Conservation (phyloP, 2,329 filamentous ascomycete species). For the Beauveria australis region DNA sequence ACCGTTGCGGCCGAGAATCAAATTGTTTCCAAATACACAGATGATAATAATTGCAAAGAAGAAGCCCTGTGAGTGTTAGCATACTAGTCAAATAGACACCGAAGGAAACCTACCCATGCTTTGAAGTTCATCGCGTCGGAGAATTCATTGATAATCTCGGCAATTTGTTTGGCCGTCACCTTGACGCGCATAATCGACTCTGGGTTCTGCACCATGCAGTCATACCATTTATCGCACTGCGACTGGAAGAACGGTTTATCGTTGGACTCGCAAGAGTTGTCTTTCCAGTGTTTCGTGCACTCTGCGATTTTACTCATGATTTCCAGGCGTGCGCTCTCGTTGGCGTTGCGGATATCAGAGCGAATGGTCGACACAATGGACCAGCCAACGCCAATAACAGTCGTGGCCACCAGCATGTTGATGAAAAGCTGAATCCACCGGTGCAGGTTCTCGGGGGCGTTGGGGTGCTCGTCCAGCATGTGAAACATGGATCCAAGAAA, state of each 20-base stretch:
- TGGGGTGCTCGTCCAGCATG: slow-evolving; percentile 48
- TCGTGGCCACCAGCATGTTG: slow-evolving; percentile 52
- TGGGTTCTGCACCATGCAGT: slow-evolving; percentile 81
- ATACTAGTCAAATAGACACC: not conserved
- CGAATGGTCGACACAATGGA: slow-evolving; percentile 62
- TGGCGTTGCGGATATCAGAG: slow-evolving; percentile 65
- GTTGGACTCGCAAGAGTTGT: slow-evolving; percentile 63
- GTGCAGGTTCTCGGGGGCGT: slow-evolving; percentile 50
- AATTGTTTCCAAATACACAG: slow-evolving; percentile 42
- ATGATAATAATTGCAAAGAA: slow-evolving; percentile 41
- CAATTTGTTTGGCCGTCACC: slow-evolving; percentile 79
- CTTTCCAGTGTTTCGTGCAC: slow-evolving; percentile 65
- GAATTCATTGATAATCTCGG: slow-evolving; percentile 89
- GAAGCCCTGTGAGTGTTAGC: slow-evolving; percentile 34
- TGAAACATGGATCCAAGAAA: slow-evolving; percentile 38
- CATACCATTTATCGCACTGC: slow-evolving; percentile 72
- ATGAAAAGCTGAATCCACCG: slow-evolving; percentile 53
- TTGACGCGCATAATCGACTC: slow-evolving; percentile 68
- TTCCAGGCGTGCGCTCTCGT: slow-evolving; percentile 57
- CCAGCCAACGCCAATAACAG: slow-evolving; percentile 59
- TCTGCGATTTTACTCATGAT: slow-evolving; percentile 64
- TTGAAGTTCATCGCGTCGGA: slow-evolving; percentile 87
- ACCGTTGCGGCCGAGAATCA: slow-evolving; percentile 33
- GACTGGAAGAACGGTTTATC: slow-evolving; percentile 64
- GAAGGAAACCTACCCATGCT: slow-evolving; percentile 42